These are phyloP conservation scores for Tephrocybe sp. DNA, from an alignment of 768 basidiomycete genomes.

Conservation along the genomic window DNA sequence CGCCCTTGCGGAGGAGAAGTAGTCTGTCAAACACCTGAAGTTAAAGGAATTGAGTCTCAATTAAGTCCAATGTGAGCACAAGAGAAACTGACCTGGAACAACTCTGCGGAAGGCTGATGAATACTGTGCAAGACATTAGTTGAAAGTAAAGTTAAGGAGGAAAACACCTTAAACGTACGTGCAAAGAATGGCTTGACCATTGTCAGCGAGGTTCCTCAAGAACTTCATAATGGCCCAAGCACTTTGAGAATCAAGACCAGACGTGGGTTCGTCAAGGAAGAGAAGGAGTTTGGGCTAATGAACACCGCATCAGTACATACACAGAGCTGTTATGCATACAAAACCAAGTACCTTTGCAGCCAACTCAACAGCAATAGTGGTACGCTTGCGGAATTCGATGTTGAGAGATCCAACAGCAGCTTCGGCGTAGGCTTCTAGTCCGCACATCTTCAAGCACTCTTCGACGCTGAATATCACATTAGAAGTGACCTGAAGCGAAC, in stretches of 20 bases:
- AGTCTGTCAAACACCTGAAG: constrained; percentile 70
- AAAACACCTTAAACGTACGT: constrained; percentile 45
- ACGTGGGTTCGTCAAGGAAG: constrained; percentile 89
- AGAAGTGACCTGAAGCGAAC: neutral
- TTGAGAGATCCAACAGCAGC: constrained; percentile 60
- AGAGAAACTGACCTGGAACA: constrained; percentile 57
- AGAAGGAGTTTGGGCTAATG: constrained; percentile 71
- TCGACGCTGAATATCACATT: constrained; percentile 30
- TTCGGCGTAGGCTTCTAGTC: constrained; percentile 59
- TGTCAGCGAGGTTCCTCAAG: constrained; percentile 72
- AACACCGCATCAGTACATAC: neutral
- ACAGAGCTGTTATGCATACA: neutral
- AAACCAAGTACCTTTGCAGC: constrained; percentile 76
- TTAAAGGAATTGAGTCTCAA: neutral
- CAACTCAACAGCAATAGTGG: constrained; percentile 63
- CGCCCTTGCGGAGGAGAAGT: constrained; percentile 75
- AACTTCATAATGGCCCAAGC: constrained; percentile 83
- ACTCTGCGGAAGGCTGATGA: constrained; percentile 74
- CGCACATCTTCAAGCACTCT: constrained; percentile 62
- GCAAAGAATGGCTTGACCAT: constrained; percentile 90
- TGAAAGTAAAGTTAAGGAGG: neutral
- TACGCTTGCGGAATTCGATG: constrained; percentile 52
- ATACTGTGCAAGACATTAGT: neutral
- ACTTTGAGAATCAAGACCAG: constrained; percentile 84
- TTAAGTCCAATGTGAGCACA: neutral